Percentiles rank a stretch among this genome's conserved stretches.
Conservation (phyloP, 352 stramenopile genomes). For the Pilasporangium apinafurcum region DNA sequence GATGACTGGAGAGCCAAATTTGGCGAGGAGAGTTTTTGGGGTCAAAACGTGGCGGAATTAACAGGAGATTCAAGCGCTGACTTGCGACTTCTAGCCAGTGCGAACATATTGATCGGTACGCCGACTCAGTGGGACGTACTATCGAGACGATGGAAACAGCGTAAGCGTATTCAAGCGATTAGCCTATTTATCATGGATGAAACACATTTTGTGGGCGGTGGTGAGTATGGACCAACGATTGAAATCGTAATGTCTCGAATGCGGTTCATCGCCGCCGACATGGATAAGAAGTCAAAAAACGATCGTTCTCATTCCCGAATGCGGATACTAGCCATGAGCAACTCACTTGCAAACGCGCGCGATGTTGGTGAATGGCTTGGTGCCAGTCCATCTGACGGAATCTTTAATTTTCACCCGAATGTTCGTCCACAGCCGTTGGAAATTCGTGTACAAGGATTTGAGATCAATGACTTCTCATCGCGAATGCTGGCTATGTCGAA, state of each 20-base stretch:
- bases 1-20: slow-evolving; percentile 86
- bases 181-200: slow-evolving; percentile 96
- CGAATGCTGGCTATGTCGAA: slow-evolving; percentile 98
- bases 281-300: slow-evolving; percentile 67
- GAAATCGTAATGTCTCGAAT: slow-evolving; percentile 98
- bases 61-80: slow-evolving; percentile 94
- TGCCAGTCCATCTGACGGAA: slow-evolving; percentile 72
- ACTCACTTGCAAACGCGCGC: slow-evolving; percentile 95
- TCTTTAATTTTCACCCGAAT: slow-evolving; percentile 95
- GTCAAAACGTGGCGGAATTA: slow-evolving; percentile 86
- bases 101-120: slow-evolving; percentile 92
- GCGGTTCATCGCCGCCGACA: slow-evolving; percentile 93
- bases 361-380: slow-evolving; percentile 99
- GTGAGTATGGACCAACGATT: slow-evolving; percentile 87
- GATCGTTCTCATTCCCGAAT: slow-evolving; percentile 25
- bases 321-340: slow-evolving; percentile 94
- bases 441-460: slow-evolving; percentile 97
- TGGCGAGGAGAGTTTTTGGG: slow-evolving; percentile 69
- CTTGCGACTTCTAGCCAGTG: slow-evolving; percentile 86
- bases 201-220: slow-evolving; percentile 94
- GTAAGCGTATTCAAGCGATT: slow-evolving; percentile 94
- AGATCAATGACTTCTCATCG: slow-evolving; percentile 96
- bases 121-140: slow-evolving; percentile 96
- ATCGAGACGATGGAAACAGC: slow-evolving; percentile 94
- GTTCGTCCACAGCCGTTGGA: slow-evolving; percentile 95